Evolutionary conservation across 2,329 filamentous ascomycete species (phyloP).

Genomic region (Knufia fluminis): DNA sequence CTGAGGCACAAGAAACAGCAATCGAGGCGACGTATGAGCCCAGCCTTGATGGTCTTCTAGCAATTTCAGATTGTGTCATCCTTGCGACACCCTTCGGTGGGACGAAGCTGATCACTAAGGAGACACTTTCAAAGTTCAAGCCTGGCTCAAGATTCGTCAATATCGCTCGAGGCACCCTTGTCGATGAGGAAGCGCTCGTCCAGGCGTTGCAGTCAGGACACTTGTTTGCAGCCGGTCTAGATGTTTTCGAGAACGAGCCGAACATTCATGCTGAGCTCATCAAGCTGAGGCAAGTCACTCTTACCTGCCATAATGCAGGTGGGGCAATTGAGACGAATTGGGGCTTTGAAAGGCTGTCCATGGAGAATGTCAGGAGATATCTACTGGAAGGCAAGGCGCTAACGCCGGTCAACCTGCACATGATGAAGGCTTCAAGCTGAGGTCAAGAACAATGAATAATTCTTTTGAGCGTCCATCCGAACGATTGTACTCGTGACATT

Average conservation of each 20-base stretch:
- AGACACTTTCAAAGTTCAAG: conserved; percentile 40
- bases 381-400: conserved; percentile 32
- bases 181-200: conserved; percentile 44
- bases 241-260: conserved; percentile 48
- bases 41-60: conserved; percentile 36
- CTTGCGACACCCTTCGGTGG: conserved; percentile 38
- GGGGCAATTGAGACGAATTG: conserved; percentile 42
- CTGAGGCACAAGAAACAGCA: conserved; percentile 23
- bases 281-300: conserved; percentile 36
- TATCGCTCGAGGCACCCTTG: conserved; percentile 43
- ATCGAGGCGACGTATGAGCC: conserved; percentile 34
- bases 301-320: conserved; percentile 42
- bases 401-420: conserved; percentile 35
- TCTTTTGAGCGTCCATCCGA: too few species aligned
- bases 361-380: conserved; percentile 41
- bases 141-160: conserved; percentile 42
- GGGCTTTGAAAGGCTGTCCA: conserved; percentile 38
- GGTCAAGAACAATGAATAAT: too few species aligned
- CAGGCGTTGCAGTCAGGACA: conserved; percentile 39
- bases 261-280: conserved; percentile 38
- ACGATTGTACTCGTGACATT: too few species aligned
- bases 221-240: conserved; percentile 41
- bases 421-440: too few species aligned
- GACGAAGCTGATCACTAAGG: conserved; percentile 34
- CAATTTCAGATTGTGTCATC: conserved; percentile 37